Evolutionary conservation across 2,329 filamentous ascomycete species (phyloP), one percentile per base, ranked within the genome.

Genomic region (Exophiala sp.): DNA sequence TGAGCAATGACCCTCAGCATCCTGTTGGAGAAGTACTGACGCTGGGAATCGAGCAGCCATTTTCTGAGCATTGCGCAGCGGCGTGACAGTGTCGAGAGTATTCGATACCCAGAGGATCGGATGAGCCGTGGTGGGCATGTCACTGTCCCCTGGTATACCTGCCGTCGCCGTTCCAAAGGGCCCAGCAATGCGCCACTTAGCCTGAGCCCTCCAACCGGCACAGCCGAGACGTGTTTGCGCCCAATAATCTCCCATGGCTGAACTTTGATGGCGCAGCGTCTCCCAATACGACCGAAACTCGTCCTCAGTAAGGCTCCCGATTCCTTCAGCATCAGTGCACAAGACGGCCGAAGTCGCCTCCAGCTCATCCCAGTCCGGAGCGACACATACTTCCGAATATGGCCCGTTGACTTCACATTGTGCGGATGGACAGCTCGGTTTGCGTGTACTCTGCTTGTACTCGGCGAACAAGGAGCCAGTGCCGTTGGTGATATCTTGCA

Each of bases 1-100:
- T 32, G 49, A 57, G 14, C 45, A 45, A 63, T 70, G 61, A 53
- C 67, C 66, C 55, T 68, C 66, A 2, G 68, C 66, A 47, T 76
- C 68, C 47, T 72, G 70, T 24, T 70, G 59, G 2, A 78, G 62
- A 7, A 77, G 61, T 2, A 60, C 63, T 22, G 60, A 64, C 8
- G 53, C 58, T 13, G 59, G 52, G 32, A 62, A 61, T 1, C 51
- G 53, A 2, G 54, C 34, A 38, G 58, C 61, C 40, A 59, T 55
- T 37, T 61, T 61, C 9, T 55, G 42, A 2, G 63, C 63, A 4
- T 59, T 61, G 1, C 40, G 42, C 3, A 64, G 45, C 16, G 63
- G 60, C 3, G 62, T 65, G 7, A 60, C 54, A 1, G 55, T 57
- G 29, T 65, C 63, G 16, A 55, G 54, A 2, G 58, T 59, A 37